phyloP scores from a whole-genome alignment of 352 stramenopile species.

The Globisporangium acanthophoron region DNA sequence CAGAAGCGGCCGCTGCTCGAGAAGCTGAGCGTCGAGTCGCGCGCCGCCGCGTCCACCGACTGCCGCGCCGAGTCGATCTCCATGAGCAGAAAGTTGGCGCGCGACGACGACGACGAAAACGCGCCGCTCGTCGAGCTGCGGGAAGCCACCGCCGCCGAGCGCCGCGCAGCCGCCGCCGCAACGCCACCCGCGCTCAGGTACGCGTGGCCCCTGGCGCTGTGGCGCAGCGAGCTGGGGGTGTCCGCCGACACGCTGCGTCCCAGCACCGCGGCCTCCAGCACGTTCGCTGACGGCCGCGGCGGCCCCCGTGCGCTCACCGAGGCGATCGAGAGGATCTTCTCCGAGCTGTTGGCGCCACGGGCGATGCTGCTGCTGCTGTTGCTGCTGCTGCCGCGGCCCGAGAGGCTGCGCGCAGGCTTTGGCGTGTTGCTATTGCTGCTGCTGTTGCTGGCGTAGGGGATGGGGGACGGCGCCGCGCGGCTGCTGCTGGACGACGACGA shows the following conservation, averaged over 20 bases:
- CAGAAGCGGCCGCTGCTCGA: slow-evolving; percentile 36
- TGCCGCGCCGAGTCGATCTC: slow-evolving; percentile 40
- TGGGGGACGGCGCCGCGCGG: slow-evolving; percentile 6
- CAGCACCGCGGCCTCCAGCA: slow-evolving; percentile 26
- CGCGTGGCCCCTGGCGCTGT: slow-evolving; percentile 26
- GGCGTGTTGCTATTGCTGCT: not conserved
- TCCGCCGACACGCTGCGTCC: slow-evolving; percentile 32
- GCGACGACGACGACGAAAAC: slow-evolving; percentile 1
- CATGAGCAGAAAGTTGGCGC: slow-evolving; percentile 42
- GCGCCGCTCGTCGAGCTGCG: slow-evolving; percentile 8
- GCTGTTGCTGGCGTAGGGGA: not conserved
- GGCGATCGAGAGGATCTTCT: not conserved
- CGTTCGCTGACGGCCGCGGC: slow-evolving; percentile 7
- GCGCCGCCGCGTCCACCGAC: slow-evolving; percentile 30
- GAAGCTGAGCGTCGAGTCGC: slow-evolving; percentile 17
- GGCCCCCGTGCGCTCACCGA: not conserved
- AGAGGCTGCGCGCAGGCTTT: not conserved
- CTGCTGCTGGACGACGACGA: not conserved
- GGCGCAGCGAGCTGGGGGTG: slow-evolving; percentile 15
- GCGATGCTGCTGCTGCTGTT: not conserved
- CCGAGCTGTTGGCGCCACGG: not conserved
- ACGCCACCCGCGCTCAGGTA: slow-evolving; percentile 14
- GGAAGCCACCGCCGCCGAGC: slow-evolving; percentile 3
- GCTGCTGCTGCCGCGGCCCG: not conserved
- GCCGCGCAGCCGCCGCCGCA: slow-evolving; percentile 21